phyloP scores from a whole-genome alignment of 2,329 filamentous ascomycete genomes.

The Lasiodiplodia hormozganensis region DNA sequence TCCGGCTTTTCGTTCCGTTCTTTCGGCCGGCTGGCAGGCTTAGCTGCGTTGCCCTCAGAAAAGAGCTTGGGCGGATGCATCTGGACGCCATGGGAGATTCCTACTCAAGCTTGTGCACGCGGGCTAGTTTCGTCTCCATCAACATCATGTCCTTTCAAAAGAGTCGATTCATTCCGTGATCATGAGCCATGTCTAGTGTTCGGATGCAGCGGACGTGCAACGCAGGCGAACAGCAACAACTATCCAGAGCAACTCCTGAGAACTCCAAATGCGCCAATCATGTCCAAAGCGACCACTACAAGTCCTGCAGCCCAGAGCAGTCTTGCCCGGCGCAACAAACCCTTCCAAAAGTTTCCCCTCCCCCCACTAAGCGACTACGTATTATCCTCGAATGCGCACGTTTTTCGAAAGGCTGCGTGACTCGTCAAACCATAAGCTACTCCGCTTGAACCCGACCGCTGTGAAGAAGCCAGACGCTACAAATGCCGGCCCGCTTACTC shows the following conservation, averaged over 20 bases:
- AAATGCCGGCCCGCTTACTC: constrained; percentile 10
- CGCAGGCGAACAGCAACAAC: not conserved
- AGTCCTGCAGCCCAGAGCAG: constrained; percentile 14
- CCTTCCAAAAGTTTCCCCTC: not conserved
- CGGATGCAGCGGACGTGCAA: constrained; percentile 2
- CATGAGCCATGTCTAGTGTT: constrained; percentile 22
- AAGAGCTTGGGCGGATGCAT: constrained; percentile 19
- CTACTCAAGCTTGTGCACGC: constrained; percentile 13
- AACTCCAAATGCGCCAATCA: constrained; percentile 26
- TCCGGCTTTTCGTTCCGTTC: not conserved
- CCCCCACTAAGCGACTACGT: constrained; percentile 8
- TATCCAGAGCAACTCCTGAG: constrained; percentile 21
- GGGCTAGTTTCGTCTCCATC: constrained; percentile 10
- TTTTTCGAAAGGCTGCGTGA: constrained; percentile 27
- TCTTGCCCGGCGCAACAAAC: constrained; percentile 23
- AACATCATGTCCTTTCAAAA: constrained; percentile 14
- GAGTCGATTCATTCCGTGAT: constrained; percentile 18
- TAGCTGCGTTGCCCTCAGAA: not conserved
- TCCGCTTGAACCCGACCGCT: not conserved
- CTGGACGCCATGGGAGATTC: no score
- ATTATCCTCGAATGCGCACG: constrained; percentile 17
- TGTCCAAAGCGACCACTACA: not conserved
- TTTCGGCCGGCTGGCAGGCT: not conserved
- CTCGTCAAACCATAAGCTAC: constrained; percentile 27
- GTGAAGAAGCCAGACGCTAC: constrained; percentile 7